Evolutionary conservation across 768 basidiomycete genomes (phyloP).

Genomic region (Asterophora parasitica): DNA sequence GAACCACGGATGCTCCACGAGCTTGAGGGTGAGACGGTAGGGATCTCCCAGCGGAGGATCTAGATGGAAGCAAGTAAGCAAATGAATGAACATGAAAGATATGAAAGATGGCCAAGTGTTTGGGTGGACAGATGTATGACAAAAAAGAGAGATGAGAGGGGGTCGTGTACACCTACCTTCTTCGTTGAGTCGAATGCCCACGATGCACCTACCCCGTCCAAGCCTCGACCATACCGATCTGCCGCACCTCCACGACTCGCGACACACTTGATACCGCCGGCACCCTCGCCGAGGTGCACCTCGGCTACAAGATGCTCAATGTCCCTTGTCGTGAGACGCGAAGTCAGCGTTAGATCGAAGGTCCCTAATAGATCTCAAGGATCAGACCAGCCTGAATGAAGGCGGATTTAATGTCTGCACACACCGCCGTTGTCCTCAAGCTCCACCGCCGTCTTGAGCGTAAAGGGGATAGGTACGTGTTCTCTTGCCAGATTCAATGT

Average conservation of each 20-base stretch:
- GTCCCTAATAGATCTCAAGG: slow-evolving; percentile 33
- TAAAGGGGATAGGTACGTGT: slow-evolving; percentile 46
- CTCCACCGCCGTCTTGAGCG: slow-evolving; percentile 45
- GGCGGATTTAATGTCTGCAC: slow-evolving; percentile 6
- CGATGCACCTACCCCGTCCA: slow-evolving; percentile 41
- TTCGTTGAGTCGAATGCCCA: slow-evolving; percentile 78
- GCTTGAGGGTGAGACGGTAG: slow-evolving; percentile 59
- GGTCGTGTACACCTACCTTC: slow-evolving; percentile 35
- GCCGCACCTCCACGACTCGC: slow-evolving; percentile 45
- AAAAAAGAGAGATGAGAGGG: not conserved
- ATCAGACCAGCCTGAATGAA: slow-evolving; percentile 1
- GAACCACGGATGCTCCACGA: slow-evolving; percentile 74
- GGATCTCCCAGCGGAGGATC: slow-evolving; percentile 79
- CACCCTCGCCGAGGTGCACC: slow-evolving; percentile 70
- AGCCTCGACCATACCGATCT: slow-evolving; percentile 23
- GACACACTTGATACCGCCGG: slow-evolving; percentile 68
- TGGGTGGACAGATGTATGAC: no score
- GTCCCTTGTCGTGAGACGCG: slow-evolving; percentile 55
- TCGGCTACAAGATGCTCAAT: slow-evolving; percentile 72
- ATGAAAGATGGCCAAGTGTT: no score
- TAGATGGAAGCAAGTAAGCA: slow-evolving; percentile 22
- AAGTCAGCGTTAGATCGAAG: slow-evolving; percentile 60
- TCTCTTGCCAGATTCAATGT: slow-evolving; percentile 28
- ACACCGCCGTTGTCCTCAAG: slow-evolving; percentile 40
- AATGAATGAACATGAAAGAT: no score